Evolutionary conservation across 768 basidiomycete species (phyloP).

Genomic region (Lactarius quietus): DNA sequence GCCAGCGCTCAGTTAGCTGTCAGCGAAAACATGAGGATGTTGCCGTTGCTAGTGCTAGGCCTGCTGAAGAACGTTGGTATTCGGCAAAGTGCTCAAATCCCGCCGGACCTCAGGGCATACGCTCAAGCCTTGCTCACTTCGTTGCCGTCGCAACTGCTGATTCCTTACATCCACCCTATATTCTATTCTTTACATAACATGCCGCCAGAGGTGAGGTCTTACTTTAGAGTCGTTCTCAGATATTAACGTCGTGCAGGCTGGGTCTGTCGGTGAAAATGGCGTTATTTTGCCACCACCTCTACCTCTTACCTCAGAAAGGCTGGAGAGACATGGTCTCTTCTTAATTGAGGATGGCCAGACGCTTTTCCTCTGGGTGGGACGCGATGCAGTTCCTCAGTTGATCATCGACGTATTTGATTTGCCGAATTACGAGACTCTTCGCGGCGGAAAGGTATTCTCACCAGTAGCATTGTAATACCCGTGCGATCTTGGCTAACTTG

Average conservation of each 20-base stretch:
- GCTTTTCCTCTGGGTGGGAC: slow-evolving; percentile 97
- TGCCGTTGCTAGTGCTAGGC: slow-evolving; percentile 87
- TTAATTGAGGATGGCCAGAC: slow-evolving; percentile 97
- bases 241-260: slow-evolving; percentile 51
- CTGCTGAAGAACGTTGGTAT: slow-evolving; percentile 95
- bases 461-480: neutral
- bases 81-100: slow-evolving; percentile 94
- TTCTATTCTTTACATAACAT: slow-evolving; percentile 98
- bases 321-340: slow-evolving; percentile 94
- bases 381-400: slow-evolving; percentile 95
- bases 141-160: slow-evolving; percentile 82
- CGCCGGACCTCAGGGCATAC: slow-evolving; percentile 93
- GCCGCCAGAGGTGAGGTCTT: slow-evolving; percentile 70
- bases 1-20: slow-evolving; percentile 92
- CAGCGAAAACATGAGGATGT: slow-evolving; percentile 90
- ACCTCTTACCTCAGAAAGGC: slow-evolving; percentile 89
- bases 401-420: slow-evolving; percentile 93
- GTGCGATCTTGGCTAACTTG: neutral
- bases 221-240: neutral
- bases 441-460: slow-evolving; percentile 79
- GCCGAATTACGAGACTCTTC: slow-evolving; percentile 80
- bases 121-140: slow-evolving; percentile 90
- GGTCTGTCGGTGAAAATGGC: slow-evolving; percentile 86
- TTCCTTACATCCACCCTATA: slow-evolving; percentile 91
- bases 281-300: slow-evolving; percentile 83